Evolutionary conservation across 75 land plant genomes (phyloP).

Genomic region (Larix kaempferi): DNA sequence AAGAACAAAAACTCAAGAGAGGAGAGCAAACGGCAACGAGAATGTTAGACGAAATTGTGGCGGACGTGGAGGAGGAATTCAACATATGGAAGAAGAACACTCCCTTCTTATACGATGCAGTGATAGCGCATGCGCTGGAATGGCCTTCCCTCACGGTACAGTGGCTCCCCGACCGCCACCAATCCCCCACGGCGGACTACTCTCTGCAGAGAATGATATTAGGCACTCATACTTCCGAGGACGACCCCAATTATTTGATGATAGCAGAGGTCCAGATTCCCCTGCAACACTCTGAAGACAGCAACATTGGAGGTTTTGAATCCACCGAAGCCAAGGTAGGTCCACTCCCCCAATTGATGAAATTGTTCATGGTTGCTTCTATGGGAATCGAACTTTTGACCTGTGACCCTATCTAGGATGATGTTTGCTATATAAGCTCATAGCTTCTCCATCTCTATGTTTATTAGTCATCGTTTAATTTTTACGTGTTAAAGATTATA

Average conservation of each 20-base stretch:
- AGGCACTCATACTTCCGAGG: constrained; percentile 91
- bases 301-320: background rate
- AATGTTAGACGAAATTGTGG: background rate
- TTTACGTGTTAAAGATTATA: too few relatives aligned
- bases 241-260: constrained; percentile 78
- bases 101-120: constrained; percentile 84
- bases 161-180: constrained; percentile 63
- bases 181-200: constrained; percentile 18
- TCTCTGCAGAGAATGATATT: constrained; percentile 55
- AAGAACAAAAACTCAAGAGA: too few relatives aligned
- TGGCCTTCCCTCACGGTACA: constrained; percentile 98
- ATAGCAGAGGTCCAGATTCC: constrained; percentile 70
- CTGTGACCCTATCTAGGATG: too few relatives aligned
- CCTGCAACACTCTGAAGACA: background rate
- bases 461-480: too few relatives aligned
- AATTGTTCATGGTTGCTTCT: background rate
- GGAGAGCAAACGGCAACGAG: too few relatives aligned
- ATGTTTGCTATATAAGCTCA: too few relatives aligned
- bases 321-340: background rate
- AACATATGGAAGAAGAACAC: constrained; percentile 95
- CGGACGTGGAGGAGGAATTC: constrained; percentile 60
- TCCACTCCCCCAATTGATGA: background rate
- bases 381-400: too few relatives aligned
- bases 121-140: constrained; percentile 81
- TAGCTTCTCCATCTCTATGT: too few relatives aligned